Base-by-base conservation (phyloP, 2,329 filamentous ascomycete species). In the Penicillium olsonii region DNA sequence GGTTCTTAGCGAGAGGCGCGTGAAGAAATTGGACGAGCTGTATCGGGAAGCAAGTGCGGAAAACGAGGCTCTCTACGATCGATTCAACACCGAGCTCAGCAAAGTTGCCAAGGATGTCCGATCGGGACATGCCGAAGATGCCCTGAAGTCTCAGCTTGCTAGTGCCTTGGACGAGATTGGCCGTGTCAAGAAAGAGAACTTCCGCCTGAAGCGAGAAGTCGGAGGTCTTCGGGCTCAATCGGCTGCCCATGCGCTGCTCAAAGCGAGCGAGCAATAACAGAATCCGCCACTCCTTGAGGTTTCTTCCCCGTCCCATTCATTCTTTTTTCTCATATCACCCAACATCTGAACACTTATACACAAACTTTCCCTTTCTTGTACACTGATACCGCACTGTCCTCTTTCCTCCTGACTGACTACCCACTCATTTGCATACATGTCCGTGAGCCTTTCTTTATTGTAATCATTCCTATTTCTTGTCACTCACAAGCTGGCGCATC, bases 41-140 rank as follows among this genome's bases (percentile, higher is more conserved):
- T 95, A 95, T 74, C 88, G 90, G 57, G 90, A 96, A 65, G 83
- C 86, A 14, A 90, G 85, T 61, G 88, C 90, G 0, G 92, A 97
- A 75, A 97, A 96, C 62, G 92, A 96, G 72, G 82, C 92, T 24
- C 78, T 97, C 47, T 96, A 96, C 69, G 88, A 92, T 58, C 87
- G 86, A 53, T 96, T 96, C 76, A 96, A 96, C 63, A 83, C 84
- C n/a, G 92, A 96, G 72, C 75, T 97, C 40, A 87, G 84, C 60
- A 90, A 88, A 75, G 88, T 96, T 52, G 79, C 91, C 37, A 87
- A 84, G 68, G 88, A 87, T 34, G 79, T 94, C 40, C 87, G 86
- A 57, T 83, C 84, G 4, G 87, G 87, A 41, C 87, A 90, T 35
- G 90, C 89, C 10, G 88, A 89, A 61, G 88, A 91, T 61, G 89